Base-by-base conservation (phyloP, 1,139 yeast species). In the Zygoascus sp. region DNA sequence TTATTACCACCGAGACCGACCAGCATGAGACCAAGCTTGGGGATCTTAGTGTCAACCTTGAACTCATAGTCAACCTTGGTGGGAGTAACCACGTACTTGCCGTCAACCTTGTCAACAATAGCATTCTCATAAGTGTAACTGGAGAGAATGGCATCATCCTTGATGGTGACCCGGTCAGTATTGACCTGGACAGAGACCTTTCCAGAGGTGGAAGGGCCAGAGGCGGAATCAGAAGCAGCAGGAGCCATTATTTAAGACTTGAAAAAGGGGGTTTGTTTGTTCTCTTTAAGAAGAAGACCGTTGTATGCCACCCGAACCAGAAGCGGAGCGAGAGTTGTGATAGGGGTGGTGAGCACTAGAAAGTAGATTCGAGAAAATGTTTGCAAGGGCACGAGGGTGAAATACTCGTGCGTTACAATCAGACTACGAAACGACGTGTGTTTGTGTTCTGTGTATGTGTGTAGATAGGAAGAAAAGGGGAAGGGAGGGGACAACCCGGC, bases 1-100 rank as follows among this genome's bases (percentile, higher is more conserved):
- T 90, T 90, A 75, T 90, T 90, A 70, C 97, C 97, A 61, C 97
- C 97, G 58, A 89, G 76, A 58, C 97, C 97, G 46, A 90, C 97
- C 57, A 90, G 76, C 80, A 90, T 71, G 54, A 90, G 74, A 63
- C 97, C 97, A 47, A 89, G 79, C 70, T 83, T 88, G 58, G 96
- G 96, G 48, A 83, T 81, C 54, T 75, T 77, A 65, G 87, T 75
- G 61, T 88, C 94, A 46, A 87, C 82, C 68, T 87, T 86, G 76
- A 90, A 90, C 63, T 88, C 84, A 65, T 88, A 87, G 55, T 87
- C 85, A 55, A 75, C 75, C 50, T 76, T 66, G 51, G 84, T 78
- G 17, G 95, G 95, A 20, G 83, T 80, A 48, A 89, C 95, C 47
- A 70, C 69, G 61, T 77, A 76, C 54, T 73, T 68, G 44, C 88